Evolutionary conservation across 371 early-diverging fungal species (phyloP).

Genomic region (Apophysomyces trapeziformis): DNA sequence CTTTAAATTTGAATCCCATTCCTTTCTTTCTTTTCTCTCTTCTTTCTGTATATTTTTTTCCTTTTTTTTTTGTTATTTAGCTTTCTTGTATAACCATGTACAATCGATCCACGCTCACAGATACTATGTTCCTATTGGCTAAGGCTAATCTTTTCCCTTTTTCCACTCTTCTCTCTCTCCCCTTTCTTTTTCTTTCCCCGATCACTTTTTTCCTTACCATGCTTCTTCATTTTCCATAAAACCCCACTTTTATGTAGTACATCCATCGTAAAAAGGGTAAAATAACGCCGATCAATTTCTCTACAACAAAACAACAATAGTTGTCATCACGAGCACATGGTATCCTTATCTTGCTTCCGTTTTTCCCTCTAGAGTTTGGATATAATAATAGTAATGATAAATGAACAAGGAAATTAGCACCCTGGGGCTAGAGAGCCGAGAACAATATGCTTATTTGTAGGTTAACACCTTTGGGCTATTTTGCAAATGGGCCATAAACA

Average conservation of each 20-base stretch:
- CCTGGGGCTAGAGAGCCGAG: too few species aligned
- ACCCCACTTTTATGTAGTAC: background rate
- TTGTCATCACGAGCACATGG: too few species aligned
- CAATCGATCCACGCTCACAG: background rate
- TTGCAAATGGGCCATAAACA: too few species aligned
- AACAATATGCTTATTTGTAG: too few species aligned
- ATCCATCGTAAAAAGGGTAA: background rate
- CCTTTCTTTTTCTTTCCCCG: background rate
- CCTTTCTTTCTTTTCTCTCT: background rate
- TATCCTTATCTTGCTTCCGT: too few species aligned
- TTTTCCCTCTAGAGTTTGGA: too few species aligned
- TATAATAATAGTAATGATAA: too few species aligned
- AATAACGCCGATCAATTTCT: too few species aligned
- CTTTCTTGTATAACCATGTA: background rate
- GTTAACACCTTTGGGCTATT: too few species aligned
- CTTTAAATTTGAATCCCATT: conserved; percentile 1
- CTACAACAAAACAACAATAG: too few species aligned
- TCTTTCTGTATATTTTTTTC: background rate
- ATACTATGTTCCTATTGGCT: background rate
- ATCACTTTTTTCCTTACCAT: conserved; percentile 1
- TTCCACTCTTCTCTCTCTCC: background rate
- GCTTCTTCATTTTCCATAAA: background rate
- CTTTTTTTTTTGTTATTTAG: background rate
- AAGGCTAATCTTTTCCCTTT: background rate
- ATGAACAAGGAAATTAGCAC: too few species aligned